Percentiles rank a stretch among this genome's conserved stretches.
Conservation (phyloP, 164 flowering plant genomes). For the Protea cynaroides region DNA sequence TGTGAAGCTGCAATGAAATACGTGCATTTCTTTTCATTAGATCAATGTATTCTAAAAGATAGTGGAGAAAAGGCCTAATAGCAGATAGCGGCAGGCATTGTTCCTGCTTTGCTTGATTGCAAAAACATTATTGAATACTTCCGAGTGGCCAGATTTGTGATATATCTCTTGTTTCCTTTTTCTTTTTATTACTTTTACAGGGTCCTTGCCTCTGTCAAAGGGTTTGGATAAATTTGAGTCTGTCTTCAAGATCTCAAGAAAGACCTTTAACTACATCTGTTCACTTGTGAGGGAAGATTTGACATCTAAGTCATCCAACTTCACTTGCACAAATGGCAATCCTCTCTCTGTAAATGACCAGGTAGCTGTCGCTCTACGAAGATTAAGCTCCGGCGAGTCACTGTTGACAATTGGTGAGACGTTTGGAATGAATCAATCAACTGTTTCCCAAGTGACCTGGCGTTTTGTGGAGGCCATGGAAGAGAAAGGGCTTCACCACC, state of each 20-base stretch:
- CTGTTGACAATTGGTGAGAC: slow-evolving; percentile 48
- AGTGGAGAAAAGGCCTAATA: neutral
- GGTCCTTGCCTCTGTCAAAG: slow-evolving; percentile 37
- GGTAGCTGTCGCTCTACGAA: slow-evolving; percentile 77
- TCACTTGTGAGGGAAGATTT: slow-evolving; percentile 68
- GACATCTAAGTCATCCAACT: slow-evolving; percentile 39
- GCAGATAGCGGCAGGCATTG: neutral
- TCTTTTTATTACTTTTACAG: slow-evolving; percentile 32
- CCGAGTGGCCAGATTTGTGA: neutral
- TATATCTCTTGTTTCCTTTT: neutral
- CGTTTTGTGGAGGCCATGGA: slow-evolving; percentile 83
- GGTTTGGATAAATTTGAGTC: slow-evolving; percentile 40
- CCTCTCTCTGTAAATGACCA: slow-evolving; percentile 48
- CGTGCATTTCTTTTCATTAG: neutral
- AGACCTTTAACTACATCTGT: slow-evolving; percentile 73
- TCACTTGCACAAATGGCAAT: slow-evolving; percentile 41
- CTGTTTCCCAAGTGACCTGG: slow-evolving; percentile 83
- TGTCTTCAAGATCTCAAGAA: slow-evolving; percentile 60
- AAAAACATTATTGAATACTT: neutral
- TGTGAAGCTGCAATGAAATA: too few species aligned
- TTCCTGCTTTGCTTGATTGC: neutral
- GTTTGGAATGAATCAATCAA: slow-evolving; percentile 64
- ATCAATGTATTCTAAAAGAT: neutral
- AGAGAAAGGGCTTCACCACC: slow-evolving; percentile 63
- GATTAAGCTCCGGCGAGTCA: slow-evolving; percentile 80